Evolutionary conservation across 2,329 filamentous ascomycete genomes (phyloP), one percentile per base, ranked within the genome.

Genomic region (Cladorrhinum sp.): DNA sequence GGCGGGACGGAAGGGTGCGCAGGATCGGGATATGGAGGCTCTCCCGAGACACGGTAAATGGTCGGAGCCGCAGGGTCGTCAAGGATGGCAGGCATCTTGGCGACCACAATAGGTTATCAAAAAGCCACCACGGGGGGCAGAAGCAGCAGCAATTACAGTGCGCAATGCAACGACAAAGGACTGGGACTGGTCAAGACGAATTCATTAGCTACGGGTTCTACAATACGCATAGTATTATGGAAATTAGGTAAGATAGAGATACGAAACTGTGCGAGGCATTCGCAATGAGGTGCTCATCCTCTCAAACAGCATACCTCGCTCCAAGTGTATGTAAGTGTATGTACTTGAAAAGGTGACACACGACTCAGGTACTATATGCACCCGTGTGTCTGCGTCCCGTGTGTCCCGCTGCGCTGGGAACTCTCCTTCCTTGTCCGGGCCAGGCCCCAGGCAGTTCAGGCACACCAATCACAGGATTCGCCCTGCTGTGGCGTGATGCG

Each of bases 1-100:
- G 81, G 73, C 54, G 91, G 90, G 54, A 93, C 80, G 54, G 85
- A 78, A 55, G 86, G 84, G 69, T 81, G 80, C 45, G 77, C 79
- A 59, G 85, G 81, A 65, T 84, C 81, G 66, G 88, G 87, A 69
- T 83, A 91, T 45, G 89, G 88, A 57, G 79, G 72, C 52, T 81
- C 79, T 29, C 89, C 89, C 64, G 87, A 89, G 56, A 85, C 81
- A 64, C 89, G 85, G 76, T 88, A 86, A 67, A 91, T 86, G 71
- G 86, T 84, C 66, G 88, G 83, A 70, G 86, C 82, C 49, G 84
- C 82, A 62, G 90, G 90, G 72, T 92, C 90, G 72, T 93, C 89
- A 70, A 92, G 82, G 76, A 91, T 88, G 64, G 90, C 89, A 69
- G 89, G 88, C 89, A 92, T 92, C 66, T 74, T 76, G 71, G 61